These are phyloP conservation scores for Marchantia paleacea DNA, from an alignment of 225 moss, liverwort and hornwort species.

Conservation along the genomic window DNA sequence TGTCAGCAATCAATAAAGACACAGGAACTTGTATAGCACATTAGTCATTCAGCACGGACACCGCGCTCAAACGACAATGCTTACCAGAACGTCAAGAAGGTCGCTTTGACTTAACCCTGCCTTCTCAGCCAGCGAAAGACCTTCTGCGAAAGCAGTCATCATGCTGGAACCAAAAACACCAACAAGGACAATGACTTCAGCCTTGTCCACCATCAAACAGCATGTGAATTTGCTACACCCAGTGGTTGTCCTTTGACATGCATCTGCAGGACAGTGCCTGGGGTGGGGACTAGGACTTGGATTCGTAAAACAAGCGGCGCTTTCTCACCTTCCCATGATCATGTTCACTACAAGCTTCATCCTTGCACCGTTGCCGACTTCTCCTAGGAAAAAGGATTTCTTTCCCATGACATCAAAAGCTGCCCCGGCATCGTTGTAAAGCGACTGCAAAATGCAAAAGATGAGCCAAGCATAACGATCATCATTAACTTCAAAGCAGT, in stretches of 20 bases:
- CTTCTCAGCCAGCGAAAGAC: constrained; percentile 78
- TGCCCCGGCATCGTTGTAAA: constrained; percentile 63
- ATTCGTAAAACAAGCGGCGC: background rate
- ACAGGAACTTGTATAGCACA: too few relatives aligned
- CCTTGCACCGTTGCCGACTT: constrained; percentile 78
- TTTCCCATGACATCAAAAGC: constrained; percentile 89
- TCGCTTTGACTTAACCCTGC: constrained; percentile 67
- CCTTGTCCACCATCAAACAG: background rate
- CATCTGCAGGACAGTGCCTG: too few relatives aligned
- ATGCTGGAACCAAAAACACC: constrained; percentile 48
- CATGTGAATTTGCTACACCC: background rate
- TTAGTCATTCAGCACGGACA: too few relatives aligned
- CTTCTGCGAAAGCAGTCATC: constrained; percentile 96
- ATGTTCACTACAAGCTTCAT: constrained; percentile 96
- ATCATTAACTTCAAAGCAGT: background rate
- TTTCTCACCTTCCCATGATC: constrained; percentile 93
- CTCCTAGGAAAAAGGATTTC: constrained; percentile 71
- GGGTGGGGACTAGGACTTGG: background rate
- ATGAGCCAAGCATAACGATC: background rate
- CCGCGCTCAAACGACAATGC: background rate
- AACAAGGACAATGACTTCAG: background rate
- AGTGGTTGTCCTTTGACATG: background rate
- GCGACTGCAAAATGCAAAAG: constrained; percentile 45
- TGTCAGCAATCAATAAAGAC: too few relatives aligned
- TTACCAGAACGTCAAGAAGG: constrained; percentile 83